These are phyloP conservation scores for Blastobotrys elegans DNA, from an alignment of 1,139 yeast genomes.

Conservation along the genomic window DNA sequence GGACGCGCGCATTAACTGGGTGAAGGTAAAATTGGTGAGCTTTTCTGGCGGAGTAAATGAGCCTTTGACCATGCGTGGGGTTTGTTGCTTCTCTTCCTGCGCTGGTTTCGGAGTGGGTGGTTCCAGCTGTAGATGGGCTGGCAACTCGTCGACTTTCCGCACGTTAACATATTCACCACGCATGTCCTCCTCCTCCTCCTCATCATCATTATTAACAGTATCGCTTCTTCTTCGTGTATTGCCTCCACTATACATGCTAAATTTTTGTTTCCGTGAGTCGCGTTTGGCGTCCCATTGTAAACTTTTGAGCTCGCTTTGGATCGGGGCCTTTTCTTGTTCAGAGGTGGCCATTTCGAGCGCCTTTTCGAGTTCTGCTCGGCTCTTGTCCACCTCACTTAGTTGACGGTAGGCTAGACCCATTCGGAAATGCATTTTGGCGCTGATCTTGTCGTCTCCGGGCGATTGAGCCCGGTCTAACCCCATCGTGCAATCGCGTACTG, in stretches of 20 bases:
- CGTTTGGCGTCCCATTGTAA: constrained; percentile 16
- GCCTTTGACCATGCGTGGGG: not conserved
- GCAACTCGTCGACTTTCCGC: constrained; percentile 16
- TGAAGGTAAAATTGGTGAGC: constrained; percentile 24
- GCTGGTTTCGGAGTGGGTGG: not conserved
- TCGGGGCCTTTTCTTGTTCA: constrained; percentile 27
- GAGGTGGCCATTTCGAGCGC: constrained; percentile 47
- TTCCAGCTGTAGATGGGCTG: constrained; percentile 13
- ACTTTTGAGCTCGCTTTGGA: constrained; percentile 18
- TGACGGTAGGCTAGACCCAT: constrained; percentile 46
- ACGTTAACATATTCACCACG: constrained; percentile 13
- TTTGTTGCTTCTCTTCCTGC: not conserved
- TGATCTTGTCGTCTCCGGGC: constrained; percentile 26
- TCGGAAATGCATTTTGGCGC: constrained; percentile 55
- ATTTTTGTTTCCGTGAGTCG: constrained; percentile 12
- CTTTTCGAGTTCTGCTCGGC: constrained; percentile 37
- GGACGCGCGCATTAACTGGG: constrained; percentile 23
- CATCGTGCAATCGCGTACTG: constrained; percentile 47
- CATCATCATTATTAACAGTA: not conserved
- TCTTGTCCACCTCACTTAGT: constrained; percentile 34
- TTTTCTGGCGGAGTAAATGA: constrained; percentile 11
- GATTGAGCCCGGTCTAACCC: constrained; percentile 40
- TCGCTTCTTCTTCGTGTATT: not conserved
- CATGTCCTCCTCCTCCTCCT: constrained; percentile 6
- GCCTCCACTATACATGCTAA: not conserved